Base-by-base conservation (phyloP, 768 basidiomycete species). In the Agrocybe pediades region DNA sequence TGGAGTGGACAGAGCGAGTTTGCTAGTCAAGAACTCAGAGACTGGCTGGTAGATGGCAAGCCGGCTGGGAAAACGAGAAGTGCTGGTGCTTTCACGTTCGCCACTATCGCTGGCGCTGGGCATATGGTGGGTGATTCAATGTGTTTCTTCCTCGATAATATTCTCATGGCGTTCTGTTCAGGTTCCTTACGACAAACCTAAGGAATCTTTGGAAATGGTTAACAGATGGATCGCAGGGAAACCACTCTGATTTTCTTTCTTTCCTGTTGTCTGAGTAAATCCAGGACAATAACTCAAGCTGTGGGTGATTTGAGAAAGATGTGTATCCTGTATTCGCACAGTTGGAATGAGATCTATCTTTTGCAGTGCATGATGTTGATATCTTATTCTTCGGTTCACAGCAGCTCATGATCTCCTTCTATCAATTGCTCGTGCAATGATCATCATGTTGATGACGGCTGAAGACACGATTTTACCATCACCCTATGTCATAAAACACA, bases 151-250 rank as follows among this genome's bases (percentile, higher is more conserved):
- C 19, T 24, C 2, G 2, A 11, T 11, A 27, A 20, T 6, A 41
- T 41, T 15, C 49, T 20, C 7, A 26, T 20, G 9, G 9, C 15
- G 1, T 13, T 30, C 23, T 44, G 27, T 49, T 6, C 46, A 83
- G 83, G 83, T 78, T 21, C 86, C 87, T 2, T 84, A 82, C 58
- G 83, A 89, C 57, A 84, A 85, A 62, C 83, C 83, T 7, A 73
- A 73, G 51, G 79, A 83, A 57, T 73, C 80, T 9, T 66, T 85
- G 39, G 73, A 68, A 25, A 68, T 86, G 20, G 69, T 81, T 9
- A 78, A 77, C 42, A 71, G 71, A 41, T 84, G 82, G 84, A 55
- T 62, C 39, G 49, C 55, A 16, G 53, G 57, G 11, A 49, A 59
- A 46, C 44, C 55, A 17, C 39, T 62, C 20, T 60, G 26, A 25